Evolutionary conservation across 2,329 filamentous ascomycete genomes (phyloP), one percentile per base, ranked within the genome.

Genomic region (Calonectria ilicicola): DNA sequence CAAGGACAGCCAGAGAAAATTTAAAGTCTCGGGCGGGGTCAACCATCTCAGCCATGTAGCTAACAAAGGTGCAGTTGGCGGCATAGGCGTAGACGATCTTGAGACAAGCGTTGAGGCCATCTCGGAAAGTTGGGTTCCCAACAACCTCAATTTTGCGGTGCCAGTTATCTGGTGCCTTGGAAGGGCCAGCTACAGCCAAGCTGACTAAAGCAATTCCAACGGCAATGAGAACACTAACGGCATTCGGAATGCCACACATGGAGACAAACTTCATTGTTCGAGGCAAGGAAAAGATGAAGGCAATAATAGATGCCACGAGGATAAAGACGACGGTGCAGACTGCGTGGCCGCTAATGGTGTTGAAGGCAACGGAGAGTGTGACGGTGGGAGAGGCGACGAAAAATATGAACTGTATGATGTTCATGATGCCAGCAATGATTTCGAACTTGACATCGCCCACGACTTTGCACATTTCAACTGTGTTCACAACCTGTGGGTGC

Each of bases 401-500:
- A 21, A 78, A 78, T 10, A 78, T 67, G 0, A 78, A 74, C 14
- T 78, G 77, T 6, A 78, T 75, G 63, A 79, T 76, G 62, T 77
- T 76, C 8, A 78, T 67, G 0, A 78, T 62, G 12, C 77, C 77
- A 10, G 77, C 77, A 1, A 79, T 2, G 0, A 67, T 23, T 40
- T 78, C 77, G 0, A 79, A 72, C 53, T 68, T 73, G 0, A 67
- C 4, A 0, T 78, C 78, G 14, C 79, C 84, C 84, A 89, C 76
- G 84, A 89, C 75, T 86, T 87, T 78, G 88, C 88, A 87, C 89
- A 93, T 90, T 77, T 94, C 92, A 78, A 91, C 93, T 19, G 93
- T 91, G 81, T 93, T 92, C 74, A 91, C 90, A 68, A 93, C 88
- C 81, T 93, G 90, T 1, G 92, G 92, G 77, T 94, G 90, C 67